Percentiles rank a stretch among this genome's conserved stretches.
phyloP scores from a whole-genome alignment of 768 basidiomycete species.

The Scleroderma bovista region DNA sequence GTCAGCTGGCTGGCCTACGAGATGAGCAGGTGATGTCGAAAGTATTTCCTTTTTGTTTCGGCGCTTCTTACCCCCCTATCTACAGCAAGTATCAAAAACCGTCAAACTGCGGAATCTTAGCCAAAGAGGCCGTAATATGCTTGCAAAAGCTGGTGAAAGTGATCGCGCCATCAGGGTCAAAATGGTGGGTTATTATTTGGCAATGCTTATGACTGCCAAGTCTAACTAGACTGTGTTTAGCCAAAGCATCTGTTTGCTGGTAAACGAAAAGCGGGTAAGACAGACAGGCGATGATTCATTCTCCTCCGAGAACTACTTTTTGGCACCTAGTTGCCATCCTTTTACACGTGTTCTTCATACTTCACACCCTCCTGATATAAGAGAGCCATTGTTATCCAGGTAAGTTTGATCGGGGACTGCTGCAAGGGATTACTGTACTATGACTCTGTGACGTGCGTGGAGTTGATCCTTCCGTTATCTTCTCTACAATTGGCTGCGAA shows the following conservation, averaged over 20 bases:
- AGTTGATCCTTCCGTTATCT: too few relatives aligned
- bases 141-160: slow-evolving; percentile 87
- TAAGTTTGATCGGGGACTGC: too few relatives aligned
- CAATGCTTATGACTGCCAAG: neutral
- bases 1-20: slow-evolving; percentile 75
- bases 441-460: too few relatives aligned
- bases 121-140: slow-evolving; percentile 81
- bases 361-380: neutral
- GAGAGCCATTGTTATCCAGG: too few relatives aligned
- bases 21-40: slow-evolving; percentile 49
- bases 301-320: neutral
- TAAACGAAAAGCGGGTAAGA: slow-evolving; percentile 78
- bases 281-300: slow-evolving; percentile 52
- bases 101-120: slow-evolving; percentile 79
- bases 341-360: neutral
- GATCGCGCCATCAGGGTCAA: slow-evolving; percentile 78
- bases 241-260: slow-evolving; percentile 83
- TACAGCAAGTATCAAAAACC: slow-evolving; percentile 75
- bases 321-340: neutral
- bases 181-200: slow-evolving; percentile 53
- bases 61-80: slow-evolving; percentile 6
- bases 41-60: neutral
- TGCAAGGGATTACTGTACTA: too few relatives aligned
- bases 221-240: slow-evolving; percentile 31
- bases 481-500: too few relatives aligned